Evolutionary conservation across 179 eudicot genomes (phyloP).

Genomic region (Nepenthes alata): DNA sequence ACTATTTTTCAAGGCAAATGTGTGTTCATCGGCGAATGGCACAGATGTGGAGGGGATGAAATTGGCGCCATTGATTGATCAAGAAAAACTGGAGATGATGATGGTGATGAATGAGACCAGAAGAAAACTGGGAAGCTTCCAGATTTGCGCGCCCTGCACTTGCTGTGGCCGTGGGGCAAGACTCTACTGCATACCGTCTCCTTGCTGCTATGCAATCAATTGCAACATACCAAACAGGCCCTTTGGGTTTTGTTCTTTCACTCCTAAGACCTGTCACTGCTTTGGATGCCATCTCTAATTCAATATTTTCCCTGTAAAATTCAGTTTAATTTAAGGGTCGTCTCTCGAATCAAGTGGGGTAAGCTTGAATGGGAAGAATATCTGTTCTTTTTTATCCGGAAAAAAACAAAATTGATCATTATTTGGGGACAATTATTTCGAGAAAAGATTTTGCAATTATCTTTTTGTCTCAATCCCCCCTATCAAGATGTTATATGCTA

Average conservation of each 20-base stretch:
- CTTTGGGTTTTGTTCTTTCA: conserved; percentile 84
- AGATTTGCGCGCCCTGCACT: conserved; percentile 79
- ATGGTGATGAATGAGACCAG: conserved; percentile 51
- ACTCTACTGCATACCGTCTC: conserved; percentile 64
- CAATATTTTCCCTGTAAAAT: too few relatives aligned
- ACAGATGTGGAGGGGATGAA: conserved; percentile 22
- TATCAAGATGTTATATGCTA: too few relatives aligned
- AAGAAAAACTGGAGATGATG: conserved; percentile 26
- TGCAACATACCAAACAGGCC: conserved; percentile 96
- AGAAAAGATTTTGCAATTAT: too few relatives aligned
- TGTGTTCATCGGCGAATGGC: background rate
- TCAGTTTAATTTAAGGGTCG: too few relatives aligned
- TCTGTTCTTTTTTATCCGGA: too few relatives aligned
- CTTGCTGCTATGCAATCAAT: conserved; percentile 90
- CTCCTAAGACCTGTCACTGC: conserved; percentile 83
- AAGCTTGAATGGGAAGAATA: too few relatives aligned
- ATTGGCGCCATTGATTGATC: conserved; percentile 30
- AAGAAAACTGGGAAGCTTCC: conserved; percentile 63
- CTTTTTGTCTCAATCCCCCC: too few relatives aligned
- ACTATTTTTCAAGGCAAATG: background rate
- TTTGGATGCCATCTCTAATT: conserved; percentile 53
- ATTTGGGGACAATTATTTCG: too few relatives aligned
- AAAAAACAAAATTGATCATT: too few relatives aligned
- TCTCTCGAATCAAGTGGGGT: too few relatives aligned
- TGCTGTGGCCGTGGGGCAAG: conserved; percentile 51